Evolutionary conservation across 2,329 filamentous ascomycete species (phyloP), one percentile per base, ranked within the genome.

Genomic region (Ambrosiella cleistominuta): DNA sequence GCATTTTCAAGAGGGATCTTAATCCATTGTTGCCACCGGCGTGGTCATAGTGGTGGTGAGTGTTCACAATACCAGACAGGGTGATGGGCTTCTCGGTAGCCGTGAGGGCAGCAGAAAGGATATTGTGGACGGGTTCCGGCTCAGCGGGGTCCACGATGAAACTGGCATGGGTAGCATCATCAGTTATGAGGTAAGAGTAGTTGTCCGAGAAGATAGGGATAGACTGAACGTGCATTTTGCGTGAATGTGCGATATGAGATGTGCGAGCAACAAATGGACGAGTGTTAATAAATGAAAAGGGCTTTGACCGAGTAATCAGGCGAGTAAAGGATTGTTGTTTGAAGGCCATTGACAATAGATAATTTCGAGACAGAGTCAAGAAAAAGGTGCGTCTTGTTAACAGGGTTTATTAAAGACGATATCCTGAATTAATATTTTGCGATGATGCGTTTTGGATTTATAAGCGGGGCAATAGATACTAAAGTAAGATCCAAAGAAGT

Each of bases 41-140:
- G 70, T 98, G 93, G 64, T 98, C 93, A 75, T 84, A 85, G 68
- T 98, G 93, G 68, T 97, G 91, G 67, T 98, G 93, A 1, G 93
- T 98, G 68, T 98, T 98, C 66, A 97, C 83, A 67, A 98, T 95
- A 54, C 83, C 86, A 27, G 79, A 89, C 62, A 98, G 72, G 64
- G 94, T 90, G 66, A 95, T 88, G 3, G 52, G 38, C 19, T 75
- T 72, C 45, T 81, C 71, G 5, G 87, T 83, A 61, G 86, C 35
- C 17, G 7, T 39, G 15, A 57, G 82, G 13, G 19, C 11, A 63
- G 89, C 77, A 68, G 91, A 83, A 56, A 98, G 71, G 13, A 82
- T 70, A 0, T 80, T 80, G 0, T 74, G 70, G 52, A 84, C 80
- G 64, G 80, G 83, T 42, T 81, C 76, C 45, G 86, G 83, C 66